Evolutionary conservation across 2,329 filamentous ascomycete species (phyloP).

Genomic region (Helotiales sp.): DNA sequence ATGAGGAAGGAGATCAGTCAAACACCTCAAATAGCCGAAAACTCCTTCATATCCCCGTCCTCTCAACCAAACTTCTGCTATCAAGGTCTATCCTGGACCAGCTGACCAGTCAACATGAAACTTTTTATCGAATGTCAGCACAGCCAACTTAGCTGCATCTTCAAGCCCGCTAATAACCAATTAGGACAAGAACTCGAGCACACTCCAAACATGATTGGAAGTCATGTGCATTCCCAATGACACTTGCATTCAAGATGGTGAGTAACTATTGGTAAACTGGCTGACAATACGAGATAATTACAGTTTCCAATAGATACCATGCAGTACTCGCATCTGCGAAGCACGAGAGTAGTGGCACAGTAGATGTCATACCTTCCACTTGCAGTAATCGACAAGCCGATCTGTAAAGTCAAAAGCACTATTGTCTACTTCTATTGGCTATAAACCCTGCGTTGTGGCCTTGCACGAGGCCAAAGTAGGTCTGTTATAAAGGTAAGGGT

Average conservation of each 20-base stretch:
- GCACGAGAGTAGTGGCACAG: background rate
- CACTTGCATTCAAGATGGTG: too few relatives aligned
- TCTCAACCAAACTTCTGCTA: background rate
- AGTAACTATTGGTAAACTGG: too few relatives aligned
- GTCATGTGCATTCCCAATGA: background rate
- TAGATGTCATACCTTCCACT: background rate
- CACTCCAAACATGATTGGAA: too few relatives aligned
- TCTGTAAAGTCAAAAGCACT: too few relatives aligned
- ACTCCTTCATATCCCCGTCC: background rate
- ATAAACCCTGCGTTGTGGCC: too few relatives aligned
- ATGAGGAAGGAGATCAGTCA: too few relatives aligned
- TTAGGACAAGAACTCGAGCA: background rate
- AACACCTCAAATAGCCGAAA: background rate
- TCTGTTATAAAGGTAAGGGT: too few relatives aligned
- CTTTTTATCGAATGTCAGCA: background rate
- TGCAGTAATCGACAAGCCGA: background rate
- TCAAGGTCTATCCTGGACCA: background rate
- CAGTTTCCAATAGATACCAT: background rate
- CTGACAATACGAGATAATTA: too few relatives aligned
- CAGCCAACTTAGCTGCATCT: background rate
- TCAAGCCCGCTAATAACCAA: background rate
- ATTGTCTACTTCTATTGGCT: too few relatives aligned
- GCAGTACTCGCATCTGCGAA: background rate
- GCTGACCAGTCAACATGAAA: background rate
- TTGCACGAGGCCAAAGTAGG: too few relatives aligned